These are phyloP conservation scores for Cercophora samala DNA, from an alignment of 495 filamentous ascomycete species.

Conservation along the genomic window DNA sequence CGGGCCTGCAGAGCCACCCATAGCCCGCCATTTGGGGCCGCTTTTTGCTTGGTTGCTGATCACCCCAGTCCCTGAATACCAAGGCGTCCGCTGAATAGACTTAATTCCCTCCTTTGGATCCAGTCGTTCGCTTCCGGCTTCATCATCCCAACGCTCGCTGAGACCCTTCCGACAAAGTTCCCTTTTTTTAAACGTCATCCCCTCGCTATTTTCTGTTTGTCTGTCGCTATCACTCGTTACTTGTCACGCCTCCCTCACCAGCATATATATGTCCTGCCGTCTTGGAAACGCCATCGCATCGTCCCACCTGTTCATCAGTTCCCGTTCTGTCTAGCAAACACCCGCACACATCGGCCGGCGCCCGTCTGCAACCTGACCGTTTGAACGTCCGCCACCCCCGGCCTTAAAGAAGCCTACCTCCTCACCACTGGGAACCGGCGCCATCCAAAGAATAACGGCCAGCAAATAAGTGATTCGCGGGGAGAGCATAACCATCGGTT, in stretches of 20 bases:
- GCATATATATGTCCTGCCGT: background rate
- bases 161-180: background rate
- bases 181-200: constrained; percentile 7
- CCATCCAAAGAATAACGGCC: background rate
- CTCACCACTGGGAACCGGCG: background rate
- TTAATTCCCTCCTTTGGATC: constrained; percentile 11
- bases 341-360: background rate
- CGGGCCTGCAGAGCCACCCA: constrained; percentile 6
- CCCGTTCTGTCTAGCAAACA: background rate
- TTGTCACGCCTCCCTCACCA: background rate
- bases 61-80: constrained; percentile 9
- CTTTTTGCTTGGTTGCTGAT: background rate
- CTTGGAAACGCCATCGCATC: too few species aligned
- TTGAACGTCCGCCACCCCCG: constrained; percentile 4
- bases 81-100: constrained; percentile 1
- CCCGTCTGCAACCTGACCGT: constrained; percentile 5
- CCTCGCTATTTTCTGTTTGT: constrained; percentile 13
- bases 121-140: constrained; percentile 7
- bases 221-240: constrained; percentile 19
- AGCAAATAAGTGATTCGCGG: background rate
- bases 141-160: constrained; percentile 20
- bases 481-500: background rate
- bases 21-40: background rate
- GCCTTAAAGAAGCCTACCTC: background rate
- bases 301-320: too few species aligned